These are phyloP conservation scores for Paxillus involutus DNA, from an alignment of 768 basidiomycete species.

Conservation along the genomic window DNA sequence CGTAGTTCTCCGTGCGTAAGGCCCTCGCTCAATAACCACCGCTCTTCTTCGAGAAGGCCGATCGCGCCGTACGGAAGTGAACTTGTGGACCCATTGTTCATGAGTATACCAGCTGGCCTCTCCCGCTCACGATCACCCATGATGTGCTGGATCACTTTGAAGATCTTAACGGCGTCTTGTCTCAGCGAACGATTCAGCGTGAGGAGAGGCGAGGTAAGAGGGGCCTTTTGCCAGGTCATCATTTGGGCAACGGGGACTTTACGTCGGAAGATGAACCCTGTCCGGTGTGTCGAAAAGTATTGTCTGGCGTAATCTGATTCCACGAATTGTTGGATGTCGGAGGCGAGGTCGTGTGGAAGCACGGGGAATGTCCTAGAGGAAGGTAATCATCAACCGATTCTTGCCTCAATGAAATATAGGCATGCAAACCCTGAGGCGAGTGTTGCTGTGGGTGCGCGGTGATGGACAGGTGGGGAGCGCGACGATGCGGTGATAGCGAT, in stretches of 20 bases:
- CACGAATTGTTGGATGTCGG: slow-evolving; percentile 85
- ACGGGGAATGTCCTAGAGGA: slow-evolving; percentile 65
- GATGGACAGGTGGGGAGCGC: slow-evolving; percentile 19
- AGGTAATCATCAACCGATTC: slow-evolving; percentile 11
- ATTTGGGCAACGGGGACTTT: slow-evolving; percentile 81
- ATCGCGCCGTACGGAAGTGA: slow-evolving; percentile 41
- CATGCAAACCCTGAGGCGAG: slow-evolving; percentile 64
- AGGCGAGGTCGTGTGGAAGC: slow-evolving; percentile 76
- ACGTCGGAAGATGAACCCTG: slow-evolving; percentile 82
- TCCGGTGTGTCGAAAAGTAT: slow-evolving; percentile 90
- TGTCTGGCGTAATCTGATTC: slow-evolving; percentile 82
- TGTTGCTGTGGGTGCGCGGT: slow-evolving; percentile 38
- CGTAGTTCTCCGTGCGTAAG: slow-evolving; percentile 79
- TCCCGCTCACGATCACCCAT: slow-evolving; percentile 92
- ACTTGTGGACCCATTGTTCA: slow-evolving; percentile 41
- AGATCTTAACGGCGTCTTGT: slow-evolving; percentile 79
- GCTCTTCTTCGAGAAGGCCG: slow-evolving; percentile 75
- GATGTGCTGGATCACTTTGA: slow-evolving; percentile 87
- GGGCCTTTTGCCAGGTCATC: slow-evolving; percentile 89
- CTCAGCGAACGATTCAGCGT: slow-evolving; percentile 62
- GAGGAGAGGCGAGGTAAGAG: slow-evolving; percentile 74
- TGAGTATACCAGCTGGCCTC: slow-evolving; percentile 49
- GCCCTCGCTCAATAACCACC: slow-evolving; percentile 83
- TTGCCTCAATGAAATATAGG: not conserved
- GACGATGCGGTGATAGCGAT: slow-evolving; percentile 52